phyloP scores from a whole-genome alignment of 1,284 basidiomycete species.

The Moniliophthora roreri region DNA sequence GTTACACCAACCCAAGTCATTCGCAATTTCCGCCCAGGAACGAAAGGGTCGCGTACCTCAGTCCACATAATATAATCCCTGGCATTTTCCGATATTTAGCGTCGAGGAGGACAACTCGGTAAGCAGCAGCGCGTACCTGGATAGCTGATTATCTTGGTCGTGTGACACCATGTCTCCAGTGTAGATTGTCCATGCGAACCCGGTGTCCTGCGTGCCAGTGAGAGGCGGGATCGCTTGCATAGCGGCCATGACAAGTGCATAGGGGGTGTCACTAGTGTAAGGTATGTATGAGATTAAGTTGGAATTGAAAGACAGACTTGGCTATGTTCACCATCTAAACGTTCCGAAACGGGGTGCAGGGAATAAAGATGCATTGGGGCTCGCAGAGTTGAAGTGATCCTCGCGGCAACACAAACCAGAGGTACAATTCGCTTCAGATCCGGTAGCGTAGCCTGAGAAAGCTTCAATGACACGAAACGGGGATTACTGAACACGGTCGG shows the following conservation, averaged over 20 bases:
- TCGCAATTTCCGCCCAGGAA: background rate
- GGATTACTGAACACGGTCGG: background rate
- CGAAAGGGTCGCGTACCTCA: conserved; percentile 43
- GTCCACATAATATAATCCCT: conserved; percentile 52
- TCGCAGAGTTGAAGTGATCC: conserved; percentile 50
- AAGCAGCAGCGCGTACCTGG: conserved; percentile 51
- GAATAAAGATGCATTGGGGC: conserved; percentile 48
- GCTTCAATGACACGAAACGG: background rate
- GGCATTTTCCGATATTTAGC: conserved; percentile 10
- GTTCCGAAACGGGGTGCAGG: conserved; percentile 70
- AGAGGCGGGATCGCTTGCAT: conserved; percentile 70
- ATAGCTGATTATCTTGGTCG: conserved; percentile 64
- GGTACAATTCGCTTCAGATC: conserved; percentile 74
- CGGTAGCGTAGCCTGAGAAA: conserved; percentile 63
- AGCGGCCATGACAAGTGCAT: conserved; percentile 60
- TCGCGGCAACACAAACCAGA: conserved; percentile 72
- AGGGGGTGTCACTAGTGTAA: conserved; percentile 65
- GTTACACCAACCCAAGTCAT: conserved; percentile 3
- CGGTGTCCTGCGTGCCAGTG: conserved; percentile 56
- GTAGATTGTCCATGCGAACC: conserved; percentile 68
- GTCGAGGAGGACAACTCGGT: background rate
- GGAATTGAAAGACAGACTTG: background rate
- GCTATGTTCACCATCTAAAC: conserved; percentile 50
- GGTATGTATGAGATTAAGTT: background rate
- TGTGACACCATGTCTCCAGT: conserved; percentile 81